A percentile compares a stretch with the other conserved stretches of the same genome.
Conservation (phyloP, 805 yeast species). For the Lipomyces chichibuensis region DNA sequence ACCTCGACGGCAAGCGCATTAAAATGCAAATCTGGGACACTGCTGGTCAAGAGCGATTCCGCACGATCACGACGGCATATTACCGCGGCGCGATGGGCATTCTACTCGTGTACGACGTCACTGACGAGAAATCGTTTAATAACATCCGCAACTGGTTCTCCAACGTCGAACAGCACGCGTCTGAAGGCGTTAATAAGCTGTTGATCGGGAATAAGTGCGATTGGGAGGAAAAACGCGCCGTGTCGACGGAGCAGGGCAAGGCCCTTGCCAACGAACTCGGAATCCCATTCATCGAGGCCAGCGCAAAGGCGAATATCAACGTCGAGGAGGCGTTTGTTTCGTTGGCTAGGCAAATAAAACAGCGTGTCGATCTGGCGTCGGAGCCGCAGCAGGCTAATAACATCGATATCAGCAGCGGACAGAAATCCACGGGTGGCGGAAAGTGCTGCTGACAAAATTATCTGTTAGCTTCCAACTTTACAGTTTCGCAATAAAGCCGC, state of each 20-base stretch:
- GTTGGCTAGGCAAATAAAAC: conserved; percentile 55
- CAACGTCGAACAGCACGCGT: conserved; percentile 95
- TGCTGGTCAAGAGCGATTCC: conserved; percentile 97
- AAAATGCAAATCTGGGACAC: conserved; percentile 99
- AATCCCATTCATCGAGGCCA: conserved; percentile 91
- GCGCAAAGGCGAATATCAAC: conserved; percentile 90
- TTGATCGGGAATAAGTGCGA: conserved; percentile 96
- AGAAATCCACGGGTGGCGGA: conserved; percentile 35
- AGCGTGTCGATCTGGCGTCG: conserved; percentile 59
- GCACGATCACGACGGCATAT: conserved; percentile 96
- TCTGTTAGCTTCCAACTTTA: not conserved
- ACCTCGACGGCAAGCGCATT: conserved; percentile 87
- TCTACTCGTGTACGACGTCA: conserved; percentile 93
- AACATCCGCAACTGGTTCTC: conserved; percentile 93
- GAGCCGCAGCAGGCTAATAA: conserved; percentile 39
- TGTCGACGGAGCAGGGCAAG: conserved; percentile 87
- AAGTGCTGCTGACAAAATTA: conserved; percentile 42
- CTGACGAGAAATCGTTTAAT: conserved; percentile 93
- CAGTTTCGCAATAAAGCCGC: not conserved
- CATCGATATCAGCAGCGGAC: conserved; percentile 40
- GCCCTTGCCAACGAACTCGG: conserved; percentile 82
- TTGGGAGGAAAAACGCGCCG: conserved; percentile 76
- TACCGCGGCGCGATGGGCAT: conserved; percentile 99
- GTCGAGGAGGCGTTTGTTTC: conserved; percentile 91
- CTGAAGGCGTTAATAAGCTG: conserved; percentile 91